Evolutionary conservation across 2,329 filamentous ascomycete species (phyloP), one percentile per base, ranked within the genome.

Genomic region (Neoscytalidium dimidiatum): DNA sequence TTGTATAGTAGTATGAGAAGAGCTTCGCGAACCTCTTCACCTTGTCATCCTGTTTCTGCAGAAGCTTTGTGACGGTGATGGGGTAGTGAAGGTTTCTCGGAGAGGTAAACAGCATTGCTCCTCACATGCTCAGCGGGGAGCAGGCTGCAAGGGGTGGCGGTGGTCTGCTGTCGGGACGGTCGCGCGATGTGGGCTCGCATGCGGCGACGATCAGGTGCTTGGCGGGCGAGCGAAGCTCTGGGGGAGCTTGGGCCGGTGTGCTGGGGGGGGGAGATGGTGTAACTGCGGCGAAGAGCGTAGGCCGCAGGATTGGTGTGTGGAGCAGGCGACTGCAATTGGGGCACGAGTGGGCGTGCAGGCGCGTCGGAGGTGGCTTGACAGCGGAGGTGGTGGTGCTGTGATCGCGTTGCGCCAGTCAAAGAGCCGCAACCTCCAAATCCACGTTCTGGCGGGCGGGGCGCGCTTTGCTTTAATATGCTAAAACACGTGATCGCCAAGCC

Each of bases 1-100:
- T 94, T 72, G 88, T 88, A 81, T 94, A 99, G 67, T 88, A 89
- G 84, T 97, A 99, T 76, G 91, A 88, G 75, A 99, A 89, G 64
- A 98, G 84, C 64, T 88, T 85, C 72, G 93, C 90, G 73, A 92
- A 84, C 77, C 90, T 90, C 72, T 87, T 85, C 73, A 99, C 86
- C 67, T 85, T 75, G 71, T 97, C 92, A 77, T 91, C 90, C 21
- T 87, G 86, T 69, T 84, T 81, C 78, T 92, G 93, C 70, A 94
- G 86, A 67, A 98, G 85, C 78, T 92, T 90, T 72, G 89, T 93
- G 79, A 99, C 90, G 71, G 90, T 96, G 79, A 98, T 94, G 72
- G 95, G 95, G 79, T 98, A 99, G 79, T 90, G 91, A 71, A 97
- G 87, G 79, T 75, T 75, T 67, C 75, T 73, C 67, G 81, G 79